Percentiles rank a stretch among this genome's conserved stretches.
Evolutionary conservation across 495 filamentous ascomycete genomes (phyloP).

Genomic region (Hapsidospora chrysogenum): DNA sequence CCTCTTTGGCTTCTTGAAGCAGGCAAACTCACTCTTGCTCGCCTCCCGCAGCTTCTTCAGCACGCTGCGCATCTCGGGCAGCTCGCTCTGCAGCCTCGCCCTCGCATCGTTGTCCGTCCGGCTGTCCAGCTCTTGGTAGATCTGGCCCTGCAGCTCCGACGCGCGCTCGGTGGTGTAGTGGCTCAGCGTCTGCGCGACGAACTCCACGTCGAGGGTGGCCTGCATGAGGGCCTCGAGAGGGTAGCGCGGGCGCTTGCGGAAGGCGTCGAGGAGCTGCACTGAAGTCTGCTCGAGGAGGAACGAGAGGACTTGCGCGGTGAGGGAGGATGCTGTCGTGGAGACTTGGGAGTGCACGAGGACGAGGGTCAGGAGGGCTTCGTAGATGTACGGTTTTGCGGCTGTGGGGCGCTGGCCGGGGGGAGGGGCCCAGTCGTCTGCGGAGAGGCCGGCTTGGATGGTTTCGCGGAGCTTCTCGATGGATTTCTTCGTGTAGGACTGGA

Average conservation of each 20-base stretch:
- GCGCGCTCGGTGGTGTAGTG: conserved; percentile 78
- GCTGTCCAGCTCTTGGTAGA: conserved; percentile 76
- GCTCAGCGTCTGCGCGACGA: conserved; percentile 80
- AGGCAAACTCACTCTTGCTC: conserved; percentile 71
- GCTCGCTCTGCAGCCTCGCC: conserved; percentile 59
- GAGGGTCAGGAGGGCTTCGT: conserved; percentile 62
- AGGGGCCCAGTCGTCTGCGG: conserved; percentile 54
- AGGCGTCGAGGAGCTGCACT: conserved; percentile 49
- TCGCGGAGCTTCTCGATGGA: conserved; percentile 41
- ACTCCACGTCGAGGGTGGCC: conserved; percentile 92
- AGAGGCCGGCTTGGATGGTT: conserved; percentile 55
- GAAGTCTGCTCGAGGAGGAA: conserved; percentile 66
- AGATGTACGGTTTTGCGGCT: conserved; percentile 74
- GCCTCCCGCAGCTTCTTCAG: conserved; percentile 71
- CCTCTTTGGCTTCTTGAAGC: conserved; percentile 42
- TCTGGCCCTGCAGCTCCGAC: conserved; percentile 59
- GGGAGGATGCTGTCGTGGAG: conserved; percentile 53
- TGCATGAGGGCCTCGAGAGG: conserved; percentile 77
- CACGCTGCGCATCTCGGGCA: conserved; percentile 73
- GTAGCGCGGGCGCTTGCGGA: conserved; percentile 49
- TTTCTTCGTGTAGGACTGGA: conserved; percentile 76
- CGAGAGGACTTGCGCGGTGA: conserved; percentile 60
- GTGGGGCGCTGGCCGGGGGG: conserved; percentile 39
- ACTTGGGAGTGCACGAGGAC: conserved; percentile 89
- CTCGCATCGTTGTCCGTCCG: conserved; percentile 77